Conservation (phyloP, 805 yeast genomes). For the Starmerella gropengiesseri region DNA sequence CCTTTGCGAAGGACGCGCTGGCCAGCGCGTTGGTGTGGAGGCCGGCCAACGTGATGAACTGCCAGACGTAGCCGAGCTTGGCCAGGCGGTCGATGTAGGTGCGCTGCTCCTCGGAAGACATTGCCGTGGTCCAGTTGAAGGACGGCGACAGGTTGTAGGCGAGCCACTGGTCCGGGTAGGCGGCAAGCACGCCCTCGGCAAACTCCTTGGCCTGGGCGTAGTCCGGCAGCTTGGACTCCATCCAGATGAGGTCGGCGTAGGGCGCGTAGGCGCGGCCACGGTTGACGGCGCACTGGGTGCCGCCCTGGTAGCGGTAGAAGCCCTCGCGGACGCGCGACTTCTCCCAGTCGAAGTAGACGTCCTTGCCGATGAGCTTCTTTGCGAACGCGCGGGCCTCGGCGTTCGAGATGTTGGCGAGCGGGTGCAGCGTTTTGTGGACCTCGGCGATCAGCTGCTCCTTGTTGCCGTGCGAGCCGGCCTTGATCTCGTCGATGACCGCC, state of each 20-base stretch:
- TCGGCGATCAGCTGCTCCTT: constrained; percentile 51
- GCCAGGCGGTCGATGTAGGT: constrained; percentile 81
- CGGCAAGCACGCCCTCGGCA: constrained; percentile 76
- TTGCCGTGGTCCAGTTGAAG: constrained; percentile 94
- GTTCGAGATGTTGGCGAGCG: constrained; percentile 64
- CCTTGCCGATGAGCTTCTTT: constrained; percentile 50
- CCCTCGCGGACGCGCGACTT: constrained; percentile 93
- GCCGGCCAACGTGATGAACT: constrained; percentile 94
- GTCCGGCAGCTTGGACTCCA: constrained; percentile 95
- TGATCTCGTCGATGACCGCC: constrained; percentile 78
- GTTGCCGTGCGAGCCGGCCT: constrained; percentile 46
- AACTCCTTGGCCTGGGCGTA: constrained; percentile 88
- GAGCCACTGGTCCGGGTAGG: constrained; percentile 84
- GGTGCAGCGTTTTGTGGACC: constrained; percentile 60
- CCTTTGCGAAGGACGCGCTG: constrained; percentile 69
- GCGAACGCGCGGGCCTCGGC: constrained; percentile 72
- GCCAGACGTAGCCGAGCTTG: constrained; percentile 90
- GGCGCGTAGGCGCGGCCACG: constrained; percentile 94
- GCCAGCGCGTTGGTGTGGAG: constrained; percentile 92
- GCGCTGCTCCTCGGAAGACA: constrained; percentile 77
- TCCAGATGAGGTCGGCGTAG: constrained; percentile 92
- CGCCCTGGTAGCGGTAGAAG: constrained; percentile 90
- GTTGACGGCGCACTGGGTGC: constrained; percentile 94
- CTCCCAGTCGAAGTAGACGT: constrained; percentile 88
- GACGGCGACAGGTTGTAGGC: constrained; percentile 96